Conservation (phyloP, 2,329 filamentous ascomycete species). For the Rutstroemia sp. region DNA sequence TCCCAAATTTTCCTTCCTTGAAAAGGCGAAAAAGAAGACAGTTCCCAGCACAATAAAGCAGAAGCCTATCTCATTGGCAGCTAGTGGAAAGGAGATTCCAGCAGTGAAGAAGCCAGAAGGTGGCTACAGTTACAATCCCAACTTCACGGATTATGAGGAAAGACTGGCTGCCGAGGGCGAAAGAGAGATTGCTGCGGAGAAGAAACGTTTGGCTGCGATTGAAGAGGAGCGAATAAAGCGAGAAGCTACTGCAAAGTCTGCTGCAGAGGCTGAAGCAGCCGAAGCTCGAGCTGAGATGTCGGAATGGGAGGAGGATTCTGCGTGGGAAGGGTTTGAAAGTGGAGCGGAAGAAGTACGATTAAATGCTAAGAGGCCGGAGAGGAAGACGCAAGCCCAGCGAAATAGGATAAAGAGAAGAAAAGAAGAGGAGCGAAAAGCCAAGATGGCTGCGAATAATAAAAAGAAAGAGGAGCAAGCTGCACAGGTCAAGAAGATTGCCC, state of each 20-base stretch:
- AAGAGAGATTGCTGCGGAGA: conserved; percentile 73
- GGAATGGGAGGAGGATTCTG: conserved; percentile 79
- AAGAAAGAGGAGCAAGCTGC: conserved; percentile 64
- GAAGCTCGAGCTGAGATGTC: conserved; percentile 58
- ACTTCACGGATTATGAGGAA: conserved; percentile 76
- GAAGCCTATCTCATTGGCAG: conserved; percentile 73
- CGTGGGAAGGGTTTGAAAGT: conserved; percentile 86
- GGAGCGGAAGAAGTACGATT: conserved; percentile 60
- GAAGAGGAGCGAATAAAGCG: conserved; percentile 59
- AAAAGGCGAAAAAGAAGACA: conserved; percentile 57
- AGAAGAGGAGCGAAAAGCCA: conserved; percentile 70
- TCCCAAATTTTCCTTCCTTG: conserved; percentile 56
- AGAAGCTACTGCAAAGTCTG: conserved; percentile 62
- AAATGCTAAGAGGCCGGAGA: conserved; percentile 67
- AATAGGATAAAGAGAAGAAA: conserved; percentile 87
- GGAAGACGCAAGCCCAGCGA: conserved; percentile 79
- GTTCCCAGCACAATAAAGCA: conserved; percentile 69
- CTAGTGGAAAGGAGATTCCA: conserved; percentile 70
- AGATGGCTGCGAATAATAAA: conserved; percentile 69
- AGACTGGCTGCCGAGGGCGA: conserved; percentile 67
- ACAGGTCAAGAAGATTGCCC: conserved; percentile 62
- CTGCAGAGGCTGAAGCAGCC: conserved; percentile 67
- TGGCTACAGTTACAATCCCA: conserved; percentile 88
- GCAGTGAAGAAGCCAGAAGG: conserved; percentile 72
- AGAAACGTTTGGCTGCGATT: conserved; percentile 60